Base-by-base conservation (phyloP, 805 yeast genomes). In the Metschnikowia koreensis region DNA sequence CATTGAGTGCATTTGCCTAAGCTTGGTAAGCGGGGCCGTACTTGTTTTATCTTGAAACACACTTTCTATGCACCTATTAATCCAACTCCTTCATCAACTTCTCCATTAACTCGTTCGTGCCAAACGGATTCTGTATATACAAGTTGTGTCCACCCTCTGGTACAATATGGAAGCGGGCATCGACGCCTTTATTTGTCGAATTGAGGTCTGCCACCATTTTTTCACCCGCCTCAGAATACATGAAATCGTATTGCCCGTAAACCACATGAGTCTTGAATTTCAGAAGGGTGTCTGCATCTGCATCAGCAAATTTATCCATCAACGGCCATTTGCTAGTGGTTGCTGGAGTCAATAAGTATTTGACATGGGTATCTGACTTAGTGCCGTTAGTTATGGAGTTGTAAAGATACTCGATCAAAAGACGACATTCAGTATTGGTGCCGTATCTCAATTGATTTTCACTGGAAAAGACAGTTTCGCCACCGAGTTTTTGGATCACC, bases 201-300 rank as follows among this genome's bases (percentile, higher is more conserved):
- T 65, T 64, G 33, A 71, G 52, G 11, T 57, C 45, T 1, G 60
- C 53, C n/a, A 62, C 67, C 47, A 75, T 55, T 41, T 63, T 67
- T 17, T 56, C 50, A 6, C 87, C 87, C 0, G 86, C 86, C 39
- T 71, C 75, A 1, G 75, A 66, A 60, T 82, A 77, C 94, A 87
- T 87, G 76, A 88, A 87, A 62, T 88, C 96, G 56, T 74, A 81
- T 56, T 83, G 80, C 0, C 94, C 96, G 64, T 86, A 88, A 8
- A 80, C 60, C 65, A 82, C 70, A 58, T 82, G 64, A 2, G 78
- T 70, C 41, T 71, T 66, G 46, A 71, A 70, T 11, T 60, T 11
- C 58, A 52, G 17, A 76, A 66, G 12, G 63, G 57, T 8, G 64
- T 60, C 51, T 6, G 16, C 37, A 2, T 38, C 16, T 8, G 60